phyloP scores from a whole-genome alignment of 1,284 basidiomycete species.

The Agroathelia rolfsii region DNA sequence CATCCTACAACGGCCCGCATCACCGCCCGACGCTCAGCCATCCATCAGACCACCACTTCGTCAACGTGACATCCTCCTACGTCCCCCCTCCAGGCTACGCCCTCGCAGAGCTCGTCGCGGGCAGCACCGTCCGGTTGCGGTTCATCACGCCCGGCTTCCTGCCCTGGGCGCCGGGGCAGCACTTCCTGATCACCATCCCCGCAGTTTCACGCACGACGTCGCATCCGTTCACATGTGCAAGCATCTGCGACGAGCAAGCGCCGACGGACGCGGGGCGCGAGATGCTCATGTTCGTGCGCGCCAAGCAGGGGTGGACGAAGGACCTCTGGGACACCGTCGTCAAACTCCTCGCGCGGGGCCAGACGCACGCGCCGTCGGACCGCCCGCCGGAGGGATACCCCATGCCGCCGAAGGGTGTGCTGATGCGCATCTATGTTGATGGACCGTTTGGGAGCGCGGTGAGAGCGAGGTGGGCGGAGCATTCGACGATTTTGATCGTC shows the following conservation, averaged over 20 bases:
- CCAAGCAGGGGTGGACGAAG: conserved; percentile 69
- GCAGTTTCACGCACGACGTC: conserved; percentile 57
- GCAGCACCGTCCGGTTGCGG: conserved; percentile 67
- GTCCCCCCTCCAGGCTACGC: conserved; percentile 60
- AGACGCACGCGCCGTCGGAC: conserved; percentile 24
- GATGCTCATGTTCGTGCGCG: conserved; percentile 68
- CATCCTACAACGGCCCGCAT: conserved; percentile 3
- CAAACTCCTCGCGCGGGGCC: conserved; percentile 21
- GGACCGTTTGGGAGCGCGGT: conserved; percentile 74
- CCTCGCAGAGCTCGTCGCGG: conserved; percentile 71
- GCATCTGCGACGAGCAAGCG: conserved; percentile 49
- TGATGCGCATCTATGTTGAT: conserved; percentile 61
- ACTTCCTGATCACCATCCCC: conserved; percentile 69
- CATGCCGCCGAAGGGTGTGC: conserved; percentile 37
- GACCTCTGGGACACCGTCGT: conserved; percentile 57
- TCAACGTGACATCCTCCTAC: conserved; percentile 19
- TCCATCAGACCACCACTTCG: conserved; percentile 10
- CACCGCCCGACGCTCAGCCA: conserved; percentile 5
- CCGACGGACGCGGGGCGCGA: conserved; percentile 37
- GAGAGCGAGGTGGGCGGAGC: conserved; percentile 55
- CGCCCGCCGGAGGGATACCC: conserved; percentile 18
- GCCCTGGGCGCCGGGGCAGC: conserved; percentile 73
- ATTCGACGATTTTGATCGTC: conserved; percentile 61
- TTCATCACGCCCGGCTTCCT: conserved; percentile 52
- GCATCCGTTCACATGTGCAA: conserved; percentile 79